Evolutionary conservation across 2,329 filamentous ascomycete genomes (phyloP).

Genomic region (Aspergillus tubingensis): DNA sequence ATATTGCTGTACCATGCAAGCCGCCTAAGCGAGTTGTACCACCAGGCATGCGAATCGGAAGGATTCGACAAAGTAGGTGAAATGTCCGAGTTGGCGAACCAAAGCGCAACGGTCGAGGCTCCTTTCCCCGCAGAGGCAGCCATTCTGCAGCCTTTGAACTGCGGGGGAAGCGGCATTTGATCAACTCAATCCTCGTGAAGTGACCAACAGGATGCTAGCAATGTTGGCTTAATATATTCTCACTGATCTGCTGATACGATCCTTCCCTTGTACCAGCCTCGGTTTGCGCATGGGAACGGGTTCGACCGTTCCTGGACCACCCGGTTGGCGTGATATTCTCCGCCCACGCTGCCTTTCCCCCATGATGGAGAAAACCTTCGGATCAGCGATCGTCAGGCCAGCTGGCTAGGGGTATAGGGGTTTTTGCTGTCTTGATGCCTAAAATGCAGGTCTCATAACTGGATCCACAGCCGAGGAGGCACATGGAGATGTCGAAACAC

Average conservation of each 20-base stretch:
- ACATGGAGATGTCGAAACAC: neutral
- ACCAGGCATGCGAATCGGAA: neutral
- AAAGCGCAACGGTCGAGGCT: constrained; percentile 1
- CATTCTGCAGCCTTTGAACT: neutral
- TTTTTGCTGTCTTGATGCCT: neutral
- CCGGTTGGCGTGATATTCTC: neutral
- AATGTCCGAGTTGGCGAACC: neutral
- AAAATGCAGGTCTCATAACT: neutral
- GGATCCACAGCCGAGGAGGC: constrained; percentile 3
- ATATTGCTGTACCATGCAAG: neutral
- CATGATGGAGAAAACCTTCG: neutral
- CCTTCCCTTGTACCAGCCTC: neutral
- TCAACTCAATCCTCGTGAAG: neutral
- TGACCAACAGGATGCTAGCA: neutral
- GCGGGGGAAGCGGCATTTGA: neutral
- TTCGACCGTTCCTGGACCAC: neutral
- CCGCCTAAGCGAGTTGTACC: neutral
- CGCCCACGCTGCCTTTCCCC: neutral
- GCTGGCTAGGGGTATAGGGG: neutral
- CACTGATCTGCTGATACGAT: neutral
- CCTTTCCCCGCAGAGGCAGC: constrained; percentile 6
- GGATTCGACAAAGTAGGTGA: neutral
- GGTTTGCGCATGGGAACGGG: neutral
- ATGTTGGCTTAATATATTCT: neutral
- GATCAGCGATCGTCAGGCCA: neutral